These are phyloP conservation scores for Penicillium egyptiacum DNA, from an alignment of 495 filamentous ascomycete genomes.

Conservation along the genomic window DNA sequence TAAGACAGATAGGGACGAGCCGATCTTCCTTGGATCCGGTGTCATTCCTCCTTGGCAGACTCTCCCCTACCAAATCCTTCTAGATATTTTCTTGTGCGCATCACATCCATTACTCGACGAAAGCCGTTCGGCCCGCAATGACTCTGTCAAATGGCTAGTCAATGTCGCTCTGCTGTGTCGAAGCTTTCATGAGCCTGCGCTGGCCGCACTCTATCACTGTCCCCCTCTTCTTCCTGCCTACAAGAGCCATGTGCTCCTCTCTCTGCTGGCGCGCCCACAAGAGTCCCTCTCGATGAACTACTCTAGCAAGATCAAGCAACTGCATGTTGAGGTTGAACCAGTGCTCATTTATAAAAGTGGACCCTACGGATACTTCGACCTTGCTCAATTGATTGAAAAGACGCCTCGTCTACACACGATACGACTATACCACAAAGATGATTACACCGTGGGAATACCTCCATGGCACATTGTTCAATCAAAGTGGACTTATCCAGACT, in stretches of 20 bases:
- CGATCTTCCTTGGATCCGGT: slow-evolving; percentile 34
- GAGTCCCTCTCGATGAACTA: slow-evolving; percentile 53
- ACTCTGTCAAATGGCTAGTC: slow-evolving; percentile 60
- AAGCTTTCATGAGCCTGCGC: slow-evolving; percentile 68
- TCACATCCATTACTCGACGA: slow-evolving; percentile 60
- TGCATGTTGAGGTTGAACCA: slow-evolving; percentile 63
- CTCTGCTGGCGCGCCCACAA: slow-evolving; percentile 45
- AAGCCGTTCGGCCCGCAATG: slow-evolving; percentile 29
- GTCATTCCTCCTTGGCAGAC: slow-evolving; percentile 65
- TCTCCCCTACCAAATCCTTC: slow-evolving; percentile 70
- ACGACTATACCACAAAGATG: slow-evolving; percentile 43
- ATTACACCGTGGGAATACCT: slow-evolving; percentile 34
- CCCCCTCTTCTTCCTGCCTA: slow-evolving; percentile 60
- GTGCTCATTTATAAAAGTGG: slow-evolving; percentile 46
- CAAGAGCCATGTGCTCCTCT: slow-evolving; percentile 50
- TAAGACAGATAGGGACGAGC: slow-evolving; percentile 23
- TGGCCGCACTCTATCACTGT: slow-evolving; percentile 69
- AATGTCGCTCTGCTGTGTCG: slow-evolving; percentile 60
- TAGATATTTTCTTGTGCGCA: slow-evolving; percentile 67
- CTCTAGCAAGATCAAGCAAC: slow-evolving; percentile 63
- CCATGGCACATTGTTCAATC: slow-evolving; percentile 27
- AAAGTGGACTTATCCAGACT: slow-evolving; percentile 64
- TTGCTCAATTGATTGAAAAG: slow-evolving; percentile 40
- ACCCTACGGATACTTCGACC: slow-evolving; percentile 49
- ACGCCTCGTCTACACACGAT: slow-evolving; percentile 45